A percentile compares a stretch with the other conserved stretches of the same genome.
These are phyloP conservation scores for Pyricularia grisea DNA, from an alignment of 2,329 filamentous ascomycete genomes.

Conservation along the genomic window DNA sequence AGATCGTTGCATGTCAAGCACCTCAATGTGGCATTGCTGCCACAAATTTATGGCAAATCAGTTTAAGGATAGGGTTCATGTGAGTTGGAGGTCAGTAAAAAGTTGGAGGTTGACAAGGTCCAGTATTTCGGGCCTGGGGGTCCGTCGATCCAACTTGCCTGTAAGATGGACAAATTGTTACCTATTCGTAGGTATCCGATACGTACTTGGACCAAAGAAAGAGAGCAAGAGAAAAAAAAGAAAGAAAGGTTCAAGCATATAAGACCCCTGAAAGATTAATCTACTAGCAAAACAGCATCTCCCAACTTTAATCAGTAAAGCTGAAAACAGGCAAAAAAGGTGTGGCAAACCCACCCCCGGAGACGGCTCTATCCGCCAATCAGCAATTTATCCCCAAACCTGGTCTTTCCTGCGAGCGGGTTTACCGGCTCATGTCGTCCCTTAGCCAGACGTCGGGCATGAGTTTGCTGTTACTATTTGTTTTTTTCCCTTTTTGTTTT, in stretches of 20 bases:
- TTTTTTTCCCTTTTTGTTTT: not conserved
- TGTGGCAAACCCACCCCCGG: too few relatives aligned
- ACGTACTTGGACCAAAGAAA: too few relatives aligned
- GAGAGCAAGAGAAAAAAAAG: too few relatives aligned
- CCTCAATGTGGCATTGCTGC: not conserved
- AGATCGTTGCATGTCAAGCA: not conserved
- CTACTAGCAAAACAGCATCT: too few relatives aligned
- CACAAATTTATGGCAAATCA: not conserved
- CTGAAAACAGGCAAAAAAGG: not conserved
- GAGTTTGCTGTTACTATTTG: not conserved
- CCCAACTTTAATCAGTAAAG: not conserved
- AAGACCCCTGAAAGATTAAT: too few relatives aligned
- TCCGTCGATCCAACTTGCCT: not conserved
- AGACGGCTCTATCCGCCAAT: not conserved
- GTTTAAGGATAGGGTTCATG: not conserved
- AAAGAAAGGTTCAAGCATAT: too few relatives aligned
- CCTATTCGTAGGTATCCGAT: too few relatives aligned
- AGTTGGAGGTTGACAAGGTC: not conserved
- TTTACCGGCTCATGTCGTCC: not conserved
- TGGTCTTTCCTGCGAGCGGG: not conserved
- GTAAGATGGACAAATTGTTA: not conserved
- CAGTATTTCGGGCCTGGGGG: not conserved
- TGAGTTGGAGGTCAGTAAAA: not conserved
- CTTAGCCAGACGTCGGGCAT: not conserved
- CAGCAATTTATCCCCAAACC: not conserved